Percentiles rank a stretch among this genome's conserved stretches.
phyloP scores from a whole-genome alignment of 257 asterid genomes.

The Plantago major region DNA sequence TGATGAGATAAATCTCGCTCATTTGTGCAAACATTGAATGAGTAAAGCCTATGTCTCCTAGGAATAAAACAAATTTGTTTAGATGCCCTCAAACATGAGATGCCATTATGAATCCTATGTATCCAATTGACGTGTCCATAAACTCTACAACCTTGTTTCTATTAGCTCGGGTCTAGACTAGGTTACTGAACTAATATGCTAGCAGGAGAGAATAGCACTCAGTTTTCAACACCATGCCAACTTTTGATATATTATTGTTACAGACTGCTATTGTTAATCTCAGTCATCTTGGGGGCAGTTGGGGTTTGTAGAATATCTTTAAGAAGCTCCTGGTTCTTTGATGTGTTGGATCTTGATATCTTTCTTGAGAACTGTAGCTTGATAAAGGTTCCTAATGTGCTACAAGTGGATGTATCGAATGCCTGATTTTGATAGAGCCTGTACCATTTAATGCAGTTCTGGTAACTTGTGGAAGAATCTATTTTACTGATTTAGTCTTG shows the following conservation, averaged over 20 bases:
- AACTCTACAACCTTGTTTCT: no score
- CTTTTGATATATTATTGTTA: not conserved
- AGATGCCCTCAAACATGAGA: no score
- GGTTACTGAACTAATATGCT: no score
- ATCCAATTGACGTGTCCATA: no score
- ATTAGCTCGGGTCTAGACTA: no score
- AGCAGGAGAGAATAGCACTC: no score
- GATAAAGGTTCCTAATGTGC: slow-evolving; percentile 1
- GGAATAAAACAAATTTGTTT: not conserved
- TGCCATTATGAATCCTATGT: not conserved
- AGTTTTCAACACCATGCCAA: not conserved
- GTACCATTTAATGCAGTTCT: slow-evolving; percentile 1
- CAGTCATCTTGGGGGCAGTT: no score
- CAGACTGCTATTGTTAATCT: not conserved
- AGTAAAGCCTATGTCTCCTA: not conserved
- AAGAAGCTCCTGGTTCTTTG: not conserved
- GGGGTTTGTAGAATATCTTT: not conserved
- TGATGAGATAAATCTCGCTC: not conserved
- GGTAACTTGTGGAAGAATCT: not conserved
- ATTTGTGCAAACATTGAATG: no score
- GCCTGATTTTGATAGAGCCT: not conserved
- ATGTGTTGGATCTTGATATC: not conserved
- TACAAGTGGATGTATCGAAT: not conserved
- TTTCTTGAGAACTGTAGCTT: not conserved
- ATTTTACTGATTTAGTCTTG: not conserved